A percentile compares a stretch with the other conserved stretches of the same genome.
These are phyloP conservation scores for Ogataea hybrid DNA, from an alignment of 1,139 yeast species.

Conservation along the genomic window DNA sequence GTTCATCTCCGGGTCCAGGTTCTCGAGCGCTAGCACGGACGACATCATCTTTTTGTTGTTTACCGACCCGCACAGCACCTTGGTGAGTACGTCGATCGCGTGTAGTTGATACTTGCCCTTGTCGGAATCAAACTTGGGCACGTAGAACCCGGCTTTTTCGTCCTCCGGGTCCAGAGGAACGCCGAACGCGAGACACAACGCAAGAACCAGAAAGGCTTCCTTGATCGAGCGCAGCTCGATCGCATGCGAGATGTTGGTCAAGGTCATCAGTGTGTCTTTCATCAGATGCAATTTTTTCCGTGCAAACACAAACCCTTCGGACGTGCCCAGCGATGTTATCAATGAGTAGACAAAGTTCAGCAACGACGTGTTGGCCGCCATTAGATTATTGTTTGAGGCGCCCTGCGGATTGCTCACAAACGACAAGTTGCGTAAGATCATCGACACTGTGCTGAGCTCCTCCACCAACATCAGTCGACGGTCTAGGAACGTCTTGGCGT, in stretches of 20 bases:
- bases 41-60: constrained; percentile 64
- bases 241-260: constrained; percentile 69
- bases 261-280: constrained; percentile 71
- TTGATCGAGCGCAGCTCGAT: constrained; percentile 54
- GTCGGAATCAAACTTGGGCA: constrained; percentile 59
- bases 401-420: constrained; percentile 47
- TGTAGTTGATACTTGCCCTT: constrained; percentile 72
- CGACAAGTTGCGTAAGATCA: constrained; percentile 80
- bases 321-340: constrained; percentile 46
- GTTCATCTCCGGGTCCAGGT: constrained; percentile 29
- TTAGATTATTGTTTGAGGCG: constrained; percentile 37
- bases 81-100: constrained; percentile 81
- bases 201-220: constrained; percentile 61
- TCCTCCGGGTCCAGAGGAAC: constrained; percentile 42
- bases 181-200: constrained; percentile 65
- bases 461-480: constrained; percentile 64
- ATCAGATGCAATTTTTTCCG: constrained; percentile 66
- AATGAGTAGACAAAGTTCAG: constrained; percentile 51
- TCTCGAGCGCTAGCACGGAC: constrained; percentile 56
- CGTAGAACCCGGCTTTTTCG: constrained; percentile 32
- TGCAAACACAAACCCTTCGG: constrained; percentile 48
- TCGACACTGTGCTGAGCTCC: constrained; percentile 74
- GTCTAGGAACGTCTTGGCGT: constrained; percentile 54
- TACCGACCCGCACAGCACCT: constrained; percentile 75
- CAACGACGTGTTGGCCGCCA: constrained; percentile 51